phyloP scores from a whole-genome alignment of 495 filamentous ascomycete genomes.

The Penicillium diatomitis region DNA sequence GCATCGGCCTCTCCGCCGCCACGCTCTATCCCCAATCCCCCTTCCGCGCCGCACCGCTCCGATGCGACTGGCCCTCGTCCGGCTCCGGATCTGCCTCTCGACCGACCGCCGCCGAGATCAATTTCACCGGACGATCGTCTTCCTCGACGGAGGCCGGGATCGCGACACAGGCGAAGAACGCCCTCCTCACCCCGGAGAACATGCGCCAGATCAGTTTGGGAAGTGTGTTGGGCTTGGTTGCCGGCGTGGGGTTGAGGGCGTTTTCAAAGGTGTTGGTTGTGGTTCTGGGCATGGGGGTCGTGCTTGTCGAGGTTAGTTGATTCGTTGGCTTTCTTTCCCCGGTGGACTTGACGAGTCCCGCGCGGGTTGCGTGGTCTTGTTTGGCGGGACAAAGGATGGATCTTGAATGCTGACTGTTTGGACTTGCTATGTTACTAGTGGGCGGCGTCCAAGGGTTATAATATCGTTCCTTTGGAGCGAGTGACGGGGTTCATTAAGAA shows the following conservation, averaged over 20 bases:
- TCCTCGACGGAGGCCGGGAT: conserved; percentile 2
- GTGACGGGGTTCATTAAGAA: conserved; percentile 50
- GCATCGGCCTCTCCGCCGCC: conserved; percentile 25
- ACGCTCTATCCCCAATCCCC: conserved; percentile 28
- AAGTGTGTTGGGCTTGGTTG: conserved; percentile 58
- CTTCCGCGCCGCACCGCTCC: conserved; percentile 30
- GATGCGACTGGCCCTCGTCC: conserved; percentile 31
- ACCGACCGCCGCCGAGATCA: too few relatives aligned
- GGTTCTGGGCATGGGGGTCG: conserved; percentile 59
- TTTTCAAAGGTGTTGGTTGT: conserved; percentile 70
- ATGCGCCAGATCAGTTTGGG: conserved; percentile 63
- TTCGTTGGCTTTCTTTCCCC: background rate
- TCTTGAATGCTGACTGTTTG: background rate
- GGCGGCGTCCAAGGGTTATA: conserved; percentile 63
- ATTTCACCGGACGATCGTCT: too few relatives aligned
- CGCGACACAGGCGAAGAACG: conserved; percentile 2
- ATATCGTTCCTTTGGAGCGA: conserved; percentile 53
- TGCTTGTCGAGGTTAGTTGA: conserved; percentile 57
- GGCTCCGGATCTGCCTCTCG: too few relatives aligned
- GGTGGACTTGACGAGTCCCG: background rate
- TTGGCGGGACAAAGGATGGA: background rate
- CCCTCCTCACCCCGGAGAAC: conserved; percentile 34
- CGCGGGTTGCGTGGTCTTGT: too few relatives aligned
- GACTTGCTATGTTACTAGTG: conserved; percentile 35
- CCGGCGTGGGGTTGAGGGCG: conserved; percentile 59